Base-by-base conservation (phyloP, 1,284 basidiomycete genomes). In the Porodaedalea pini region DNA sequence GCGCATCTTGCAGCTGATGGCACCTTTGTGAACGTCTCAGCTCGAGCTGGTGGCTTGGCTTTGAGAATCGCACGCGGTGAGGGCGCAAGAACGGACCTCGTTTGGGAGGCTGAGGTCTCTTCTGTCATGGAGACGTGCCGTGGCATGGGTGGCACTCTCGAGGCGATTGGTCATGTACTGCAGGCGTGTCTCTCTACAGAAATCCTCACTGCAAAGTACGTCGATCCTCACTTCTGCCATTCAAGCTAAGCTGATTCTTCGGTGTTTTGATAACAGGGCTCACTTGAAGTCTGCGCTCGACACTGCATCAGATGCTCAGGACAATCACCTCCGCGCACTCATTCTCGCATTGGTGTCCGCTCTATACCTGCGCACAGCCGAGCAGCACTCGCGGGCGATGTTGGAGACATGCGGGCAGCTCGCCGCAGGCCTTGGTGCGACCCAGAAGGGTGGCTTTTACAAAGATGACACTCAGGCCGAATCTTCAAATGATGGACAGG, bases 311-410 rank as follows among this genome's bases (percentile, higher is more conserved):
- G 64, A 67, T 0, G 75, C 83, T 2, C 80, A 79, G 31, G 88
- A 90, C 61, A 90, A 89, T 62, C 79, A 90, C 64, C 69, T 89
- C 11, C 82, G 86, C 8, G 85, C 85, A 5, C 71, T 88, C 2
- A 73, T 88, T 4, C 73, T 90, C 4, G 80, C 85, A 1, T 75
- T 90, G 21, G 77, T 85, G 11, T 77, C 85, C 1, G 78, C 82
- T 17, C 83, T 89, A 61, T 90, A 88, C 62, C 64, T 86, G 27
- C 80, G 87, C 60, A 90, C 87, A 0, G 79, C 86, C 0, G 75
- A 75, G 1, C 78, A 82, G n/a, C 82, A 88, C 62, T 86, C 88
- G 3, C 72, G 77, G 63, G 72, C 75, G 48, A 85, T 88, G 73
- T 69, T 90, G 0, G 74, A 74, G 11, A 82, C 84, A 1, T 84